Evolutionary conservation across 2,329 filamentous ascomycete genomes (phyloP).

Genomic region (Fusarium sp.): DNA sequence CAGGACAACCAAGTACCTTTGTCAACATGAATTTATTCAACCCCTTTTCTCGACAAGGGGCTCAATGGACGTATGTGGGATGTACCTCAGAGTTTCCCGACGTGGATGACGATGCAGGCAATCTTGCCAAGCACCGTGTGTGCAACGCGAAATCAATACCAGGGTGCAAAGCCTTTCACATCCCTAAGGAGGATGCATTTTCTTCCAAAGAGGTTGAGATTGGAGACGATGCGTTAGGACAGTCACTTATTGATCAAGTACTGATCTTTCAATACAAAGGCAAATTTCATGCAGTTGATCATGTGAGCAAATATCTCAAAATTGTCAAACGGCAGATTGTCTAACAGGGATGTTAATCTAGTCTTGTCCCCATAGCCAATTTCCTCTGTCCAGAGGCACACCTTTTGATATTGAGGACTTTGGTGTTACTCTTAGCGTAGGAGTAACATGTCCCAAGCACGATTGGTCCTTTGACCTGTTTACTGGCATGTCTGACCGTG

Average conservation of each 20-base stretch:
- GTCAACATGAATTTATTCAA: slow-evolving; percentile 45
- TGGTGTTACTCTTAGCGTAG: slow-evolving; percentile 71
- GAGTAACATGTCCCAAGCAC: slow-evolving; percentile 75
- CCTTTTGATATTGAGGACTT: slow-evolving; percentile 81
- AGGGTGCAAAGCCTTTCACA: slow-evolving; percentile 70
- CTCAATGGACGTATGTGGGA: slow-evolving; percentile 67
- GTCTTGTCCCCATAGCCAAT: slow-evolving; percentile 76
- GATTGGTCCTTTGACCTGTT: slow-evolving; percentile 78
- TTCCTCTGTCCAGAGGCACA: slow-evolving; percentile 71
- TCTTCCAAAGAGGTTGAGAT: slow-evolving; percentile 55
- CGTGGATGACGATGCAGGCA: slow-evolving; percentile 56
- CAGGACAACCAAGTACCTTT: neutral
- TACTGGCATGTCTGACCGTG: slow-evolving; percentile 71
- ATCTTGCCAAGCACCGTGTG: slow-evolving; percentile 53
- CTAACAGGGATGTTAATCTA: slow-evolving; percentile 46
- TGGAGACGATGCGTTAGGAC: slow-evolving; percentile 50
- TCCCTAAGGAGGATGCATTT: slow-evolving; percentile 56
- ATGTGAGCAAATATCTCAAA: slow-evolving; percentile 62
- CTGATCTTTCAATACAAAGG: slow-evolving; percentile 73
- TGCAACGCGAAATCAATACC: slow-evolving; percentile 58
- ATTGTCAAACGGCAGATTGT: too few species aligned
- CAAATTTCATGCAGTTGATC: slow-evolving; percentile 75
- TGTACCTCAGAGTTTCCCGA: slow-evolving; percentile 67
- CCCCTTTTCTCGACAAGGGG: slow-evolving; percentile 20
- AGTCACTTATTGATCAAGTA: slow-evolving; percentile 68